Percentiles rank a stretch among this genome's conserved stretches.
These are phyloP conservation scores for Medicago lupulina DNA, from an alignment of 306 rosid genomes.

Conservation along the genomic window DNA sequence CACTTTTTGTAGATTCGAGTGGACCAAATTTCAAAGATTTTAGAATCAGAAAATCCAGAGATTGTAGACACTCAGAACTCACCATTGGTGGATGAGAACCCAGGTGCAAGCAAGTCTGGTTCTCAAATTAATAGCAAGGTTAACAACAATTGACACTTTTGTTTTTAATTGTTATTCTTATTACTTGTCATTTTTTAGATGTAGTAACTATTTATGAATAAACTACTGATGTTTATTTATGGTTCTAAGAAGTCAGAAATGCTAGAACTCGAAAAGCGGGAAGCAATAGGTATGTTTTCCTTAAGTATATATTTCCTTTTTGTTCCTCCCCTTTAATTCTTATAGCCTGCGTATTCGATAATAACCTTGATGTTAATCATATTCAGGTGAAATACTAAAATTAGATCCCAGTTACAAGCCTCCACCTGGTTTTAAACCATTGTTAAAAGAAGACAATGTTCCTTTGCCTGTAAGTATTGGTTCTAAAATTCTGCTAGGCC, in stretches of 20 bases:
- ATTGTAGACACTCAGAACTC: constrained; percentile 45
- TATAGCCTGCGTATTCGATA: constrained; percentile 13
- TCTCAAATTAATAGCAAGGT: constrained; percentile 63
- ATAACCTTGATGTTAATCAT: constrained; percentile 43
- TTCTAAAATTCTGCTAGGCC: constrained; percentile 37
- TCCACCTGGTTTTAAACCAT: constrained; percentile 81
- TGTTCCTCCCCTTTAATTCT: background rate
- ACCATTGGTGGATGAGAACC: constrained; percentile 44
- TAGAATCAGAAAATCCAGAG: constrained; percentile 61
- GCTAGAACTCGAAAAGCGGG: constrained; percentile 84
- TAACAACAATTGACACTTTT: constrained; percentile 33
- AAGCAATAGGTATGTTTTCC: constrained; percentile 70
- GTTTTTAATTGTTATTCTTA: constrained; percentile 2
- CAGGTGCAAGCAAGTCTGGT: constrained; percentile 43
- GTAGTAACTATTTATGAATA: constrained; percentile 33
- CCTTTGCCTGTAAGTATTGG: constrained; percentile 81
- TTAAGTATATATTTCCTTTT: constrained; percentile 37
- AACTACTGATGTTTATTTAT: constrained; percentile 47
- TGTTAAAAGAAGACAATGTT: constrained; percentile 76
- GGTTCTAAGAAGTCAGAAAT: constrained; percentile 57
- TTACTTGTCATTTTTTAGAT: constrained; percentile 17
- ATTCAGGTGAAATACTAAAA: constrained; percentile 81
- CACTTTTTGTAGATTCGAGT: constrained; percentile 81
- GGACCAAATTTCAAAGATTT: constrained; percentile 77
- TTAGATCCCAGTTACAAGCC: constrained; percentile 88